phyloP scores from a whole-genome alignment of 805 yeast species.

The Phaffomyces antillensis region DNA sequence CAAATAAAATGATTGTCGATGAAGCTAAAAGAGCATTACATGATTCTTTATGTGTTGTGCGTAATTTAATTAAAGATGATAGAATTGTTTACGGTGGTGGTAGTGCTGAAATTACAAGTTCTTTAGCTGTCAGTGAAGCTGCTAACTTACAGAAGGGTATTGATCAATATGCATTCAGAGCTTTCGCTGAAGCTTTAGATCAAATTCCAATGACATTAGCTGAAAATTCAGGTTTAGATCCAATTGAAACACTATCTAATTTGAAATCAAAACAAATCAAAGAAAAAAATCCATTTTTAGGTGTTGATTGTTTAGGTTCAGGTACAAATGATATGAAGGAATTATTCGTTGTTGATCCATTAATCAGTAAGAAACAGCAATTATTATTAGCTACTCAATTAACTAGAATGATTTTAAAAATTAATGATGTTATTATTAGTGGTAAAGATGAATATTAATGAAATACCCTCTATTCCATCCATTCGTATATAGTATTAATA shows the following conservation, averaged over 20 bases:
- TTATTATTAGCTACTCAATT: slow-evolving; percentile 91
- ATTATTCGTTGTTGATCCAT: slow-evolving; percentile 91
- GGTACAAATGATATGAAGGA: slow-evolving; percentile 92
- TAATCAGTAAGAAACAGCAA: slow-evolving; percentile 96
- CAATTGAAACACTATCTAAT: slow-evolving; percentile 81
- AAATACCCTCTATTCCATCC: background rate
- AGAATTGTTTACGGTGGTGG: slow-evolving; percentile 99
- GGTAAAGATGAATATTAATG: slow-evolving; percentile 65
- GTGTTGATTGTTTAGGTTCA: slow-evolving; percentile 89
- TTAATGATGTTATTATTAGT: slow-evolving; percentile 90
- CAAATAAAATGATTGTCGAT: slow-evolving; percentile 95
- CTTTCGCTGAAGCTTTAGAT: slow-evolving; percentile 87
- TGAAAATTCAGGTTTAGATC: slow-evolving; percentile 92
- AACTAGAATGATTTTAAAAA: slow-evolving; percentile 95
- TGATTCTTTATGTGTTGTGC: slow-evolving; percentile 94
- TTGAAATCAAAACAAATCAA: slow-evolving; percentile 81
- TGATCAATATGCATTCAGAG: slow-evolving; percentile 96
- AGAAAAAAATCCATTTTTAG: slow-evolving; percentile 63
- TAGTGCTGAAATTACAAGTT: slow-evolving; percentile 92
- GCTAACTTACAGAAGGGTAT: slow-evolving; percentile 93
- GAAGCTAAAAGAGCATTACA: slow-evolving; percentile 96
- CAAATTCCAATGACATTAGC: slow-evolving; percentile 91
- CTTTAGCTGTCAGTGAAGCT: slow-evolving; percentile 82
- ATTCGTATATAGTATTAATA: background rate
- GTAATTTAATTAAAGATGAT: slow-evolving; percentile 86